A percentile compares a stretch with the other conserved stretches of the same genome.
These are phyloP conservation scores for Persicaria tinctoria DNA, from an alignment of 148 eudicot species.

Conservation along the genomic window DNA sequence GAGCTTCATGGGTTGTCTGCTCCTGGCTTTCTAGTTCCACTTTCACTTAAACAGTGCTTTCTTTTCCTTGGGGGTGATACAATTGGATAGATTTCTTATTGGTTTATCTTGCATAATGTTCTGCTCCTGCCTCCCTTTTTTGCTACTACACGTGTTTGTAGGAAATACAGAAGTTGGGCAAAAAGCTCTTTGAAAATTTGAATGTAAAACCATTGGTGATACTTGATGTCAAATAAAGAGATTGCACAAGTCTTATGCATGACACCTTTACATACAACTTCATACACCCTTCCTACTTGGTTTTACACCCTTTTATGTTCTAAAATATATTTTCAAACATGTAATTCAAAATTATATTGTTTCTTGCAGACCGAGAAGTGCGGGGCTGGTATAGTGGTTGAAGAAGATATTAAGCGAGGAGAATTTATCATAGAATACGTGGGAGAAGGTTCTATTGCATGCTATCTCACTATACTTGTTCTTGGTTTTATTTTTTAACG, in stretches of 20 bases:
- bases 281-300: neutral
- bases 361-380: slow-evolving; percentile 90
- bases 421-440: slow-evolving; percentile 96
- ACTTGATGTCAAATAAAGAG: neutral
- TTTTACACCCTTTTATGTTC: neutral
- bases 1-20: neutral
- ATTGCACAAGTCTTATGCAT: neutral
- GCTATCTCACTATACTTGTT: neutral
- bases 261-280: neutral
- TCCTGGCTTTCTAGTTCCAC: neutral
- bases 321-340: neutral
- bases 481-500: neutral
- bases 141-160: neutral
- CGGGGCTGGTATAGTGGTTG: slow-evolving; percentile 91
- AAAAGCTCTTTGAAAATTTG: neutral
- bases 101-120: neutral
- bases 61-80: neutral
- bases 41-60: neutral
- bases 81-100: neutral
- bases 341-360: slow-evolving; percentile 15
- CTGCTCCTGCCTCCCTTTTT: neutral
- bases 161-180: neutral
- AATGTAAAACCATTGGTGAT: neutral
- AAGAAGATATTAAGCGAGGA: slow-evolving; percentile 87
- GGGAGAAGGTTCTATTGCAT: slow-evolving; percentile 76